These are phyloP conservation scores for Lagenidium sp. DNA, from an alignment of 352 stramenopile species.

Conservation along the genomic window DNA sequence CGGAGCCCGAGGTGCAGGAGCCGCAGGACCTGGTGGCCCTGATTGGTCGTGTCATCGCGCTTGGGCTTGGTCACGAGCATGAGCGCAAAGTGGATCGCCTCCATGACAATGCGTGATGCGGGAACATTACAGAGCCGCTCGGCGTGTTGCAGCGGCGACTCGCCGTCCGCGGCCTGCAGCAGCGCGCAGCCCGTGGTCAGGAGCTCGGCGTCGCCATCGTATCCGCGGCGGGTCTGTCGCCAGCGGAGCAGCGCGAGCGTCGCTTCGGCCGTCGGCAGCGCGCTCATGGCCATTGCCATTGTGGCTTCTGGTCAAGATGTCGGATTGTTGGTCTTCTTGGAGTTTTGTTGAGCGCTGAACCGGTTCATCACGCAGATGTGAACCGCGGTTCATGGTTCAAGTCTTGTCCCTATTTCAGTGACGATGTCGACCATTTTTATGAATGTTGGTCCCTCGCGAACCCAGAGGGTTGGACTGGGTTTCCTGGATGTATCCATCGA, in stretches of 20 bases:
- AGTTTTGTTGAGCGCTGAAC: background rate
- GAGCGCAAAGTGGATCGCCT: slow-evolving; percentile 61
- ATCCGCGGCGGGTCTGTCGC: slow-evolving; percentile 42
- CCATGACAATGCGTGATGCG: slow-evolving; percentile 41
- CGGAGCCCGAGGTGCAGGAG: slow-evolving; percentile 50
- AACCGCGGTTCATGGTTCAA: too few species aligned
- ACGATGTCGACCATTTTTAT: too few species aligned
- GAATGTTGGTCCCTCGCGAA: too few species aligned
- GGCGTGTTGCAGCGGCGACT: slow-evolving; percentile 17
- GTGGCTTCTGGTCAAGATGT: background rate
- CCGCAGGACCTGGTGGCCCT: slow-evolving; percentile 30
- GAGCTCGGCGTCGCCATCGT: slow-evolving; percentile 35
- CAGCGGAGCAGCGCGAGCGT: slow-evolving; percentile 58
- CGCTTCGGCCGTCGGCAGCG: slow-evolving; percentile 21
- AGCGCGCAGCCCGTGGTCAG: slow-evolving; percentile 25
- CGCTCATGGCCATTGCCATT: slow-evolving; percentile 1
- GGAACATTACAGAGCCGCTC: slow-evolving; percentile 48
- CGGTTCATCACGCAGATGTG: too few species aligned
- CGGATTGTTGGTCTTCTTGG: background rate
- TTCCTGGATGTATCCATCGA: too few species aligned
- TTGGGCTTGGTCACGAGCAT: slow-evolving; percentile 53
- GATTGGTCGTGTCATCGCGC: slow-evolving; percentile 17
- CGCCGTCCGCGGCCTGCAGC: slow-evolving; percentile 6
- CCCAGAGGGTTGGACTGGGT: too few species aligned
- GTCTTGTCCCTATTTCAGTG: too few species aligned